Base-by-base conservation (phyloP, 176 grass and related monocot species). In the Musa troglodytarum region DNA sequence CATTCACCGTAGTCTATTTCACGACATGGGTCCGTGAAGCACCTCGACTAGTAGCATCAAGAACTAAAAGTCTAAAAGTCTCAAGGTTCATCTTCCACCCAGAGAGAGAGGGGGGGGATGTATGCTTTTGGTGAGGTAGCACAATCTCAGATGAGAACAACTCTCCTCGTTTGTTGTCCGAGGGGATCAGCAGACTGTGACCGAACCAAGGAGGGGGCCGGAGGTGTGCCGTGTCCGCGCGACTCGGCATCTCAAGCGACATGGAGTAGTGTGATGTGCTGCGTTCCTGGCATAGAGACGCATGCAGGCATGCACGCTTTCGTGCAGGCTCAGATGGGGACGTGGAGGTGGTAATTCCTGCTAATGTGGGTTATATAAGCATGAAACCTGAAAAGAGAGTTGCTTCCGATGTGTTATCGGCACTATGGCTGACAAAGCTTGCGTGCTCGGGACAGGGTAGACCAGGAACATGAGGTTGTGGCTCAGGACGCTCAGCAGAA, bases 241-340 rank as follows among this genome's bases (percentile, higher is more conserved):
- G 7, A 12, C 26, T 43, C 29, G 11, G 14, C 16, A 13, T 22
- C 24, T 14, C 8, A 26, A 5, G 65, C 23, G 26, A 68, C 65
- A 68, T 12, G 34, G 26, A 68, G 25, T 68, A 68, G 65, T 68
- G 65, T 68, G 65, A 68, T 68, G 6, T 68, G 25, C 65, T 68
- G 65, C 65, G 8, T 14, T 68, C 16, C 65, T 68, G 25, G 25
- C 26, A 34, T 15, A 68, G 43, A 68, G 26, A 68, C 14, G 26
- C 14, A 34, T 29, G 26, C 11, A 12, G n/a, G 25, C 24, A 34
- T 23, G 21, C 65, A 68, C 65, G 65, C 65, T 23, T 68, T 23
- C 26, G 34, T 68, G 43, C 25, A 43, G 25, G 16, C 24, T 68
- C 65, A 68, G 65, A 14, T 43, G 25, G 13, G 34, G 65, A 68